Base-by-base conservation (phyloP, 108 stramenopile species). In the Fragilaria radians region DNA sequence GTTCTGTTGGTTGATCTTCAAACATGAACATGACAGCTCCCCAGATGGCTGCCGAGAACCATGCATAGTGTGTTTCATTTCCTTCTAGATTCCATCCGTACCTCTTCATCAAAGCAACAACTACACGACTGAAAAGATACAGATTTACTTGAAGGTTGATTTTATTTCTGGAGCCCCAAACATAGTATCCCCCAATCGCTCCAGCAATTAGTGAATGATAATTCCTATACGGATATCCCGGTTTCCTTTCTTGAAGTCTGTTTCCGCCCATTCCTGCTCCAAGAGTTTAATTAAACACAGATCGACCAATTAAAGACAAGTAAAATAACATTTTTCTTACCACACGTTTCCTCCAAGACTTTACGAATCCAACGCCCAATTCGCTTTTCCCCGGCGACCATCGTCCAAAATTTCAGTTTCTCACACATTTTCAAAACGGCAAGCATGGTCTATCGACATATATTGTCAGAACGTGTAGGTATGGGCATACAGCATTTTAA, bases 181-280 rank as follows among this genome's bases (percentile, higher is more conserved):
- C 74, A n/a, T 75, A 48, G 56, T 88, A 93, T 25, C 91, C 91
- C 25, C 91, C 86, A 19, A 81, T 47, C 9, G 79, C 74, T 9
- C 91, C 91, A 27, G 91, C 84, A 9, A 89, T 52, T 28, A 88
- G 84, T 9, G 91, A 72, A 74, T 93, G 91, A 57, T 85, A 76
- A 4, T 72, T 63, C 48, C 74, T 65, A 57, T 85, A 79, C 4
- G 91, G 83, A 28, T 81, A 56, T 26, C 91, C 91, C 0, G 87
- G 77, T 31, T 57, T 42, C 11, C 36, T 42, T 7, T 42, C 36
- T 14, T 11, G 14, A 7, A 7, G 36, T 7, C 36, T 7, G 11
- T 14, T 14, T 42, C 11, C 7, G 7, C 36, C 36, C 7, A 42
- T 14, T 42, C 7, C n/a, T n/a, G n/a, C n/a, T n/a, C n/a, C n/a